Base-by-base conservation (phyloP, 176 grass and related monocot genomes). In the Carex kokanica region DNA sequence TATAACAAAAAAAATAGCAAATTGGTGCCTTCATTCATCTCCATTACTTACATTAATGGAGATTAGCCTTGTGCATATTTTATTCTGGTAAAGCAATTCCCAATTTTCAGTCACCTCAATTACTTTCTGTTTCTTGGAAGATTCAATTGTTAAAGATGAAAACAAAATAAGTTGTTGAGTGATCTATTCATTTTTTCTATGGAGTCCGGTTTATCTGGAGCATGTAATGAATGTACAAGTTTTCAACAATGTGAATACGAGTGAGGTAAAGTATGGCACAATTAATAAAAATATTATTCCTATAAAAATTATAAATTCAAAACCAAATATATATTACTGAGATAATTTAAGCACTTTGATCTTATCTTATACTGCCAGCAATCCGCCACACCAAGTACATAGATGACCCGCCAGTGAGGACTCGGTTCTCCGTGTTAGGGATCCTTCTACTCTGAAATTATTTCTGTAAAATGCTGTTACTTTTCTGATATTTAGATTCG, bases 131-230 rank as follows among this genome's bases (percentile, higher is more conserved):
- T 81, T 41, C 57, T 81, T 81, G 78, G 57, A 63, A 62, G 54
- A 81, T 81, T 81, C 52, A 81, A 81, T 64, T 81, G 5, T 12
- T 43, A 10, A 29, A n/a, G n/a, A 62, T 36, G 11, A 63, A 64
- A 81, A 60, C 79, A 62, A 81, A 43, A 63, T 17, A 62, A 38
- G 31, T 47, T 2, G 78, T 81, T 64, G 32, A 14, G 31, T 81
- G 45, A 51, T 74, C 20, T 23, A 73, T 23, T 73, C 1, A 7
- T 73, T n/a, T 68, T 29, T 9, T 63, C 2, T 25, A 63, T 27
- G 20, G 23, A 12, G 11, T 64, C 27, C 23, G 21, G 24, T 27
- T 69, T 36, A 16, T 53, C 12, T 12, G 18, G 40, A 6, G 32
- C 34, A 4, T 72, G 40, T 59, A 10, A 38, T 32, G 16, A 38